A percentile compares a stretch with the other conserved stretches of the same genome.
Evolutionary conservation across 192 early-diverging fungal species (phyloP).

Genomic region (Dissophora ornata): DNA sequence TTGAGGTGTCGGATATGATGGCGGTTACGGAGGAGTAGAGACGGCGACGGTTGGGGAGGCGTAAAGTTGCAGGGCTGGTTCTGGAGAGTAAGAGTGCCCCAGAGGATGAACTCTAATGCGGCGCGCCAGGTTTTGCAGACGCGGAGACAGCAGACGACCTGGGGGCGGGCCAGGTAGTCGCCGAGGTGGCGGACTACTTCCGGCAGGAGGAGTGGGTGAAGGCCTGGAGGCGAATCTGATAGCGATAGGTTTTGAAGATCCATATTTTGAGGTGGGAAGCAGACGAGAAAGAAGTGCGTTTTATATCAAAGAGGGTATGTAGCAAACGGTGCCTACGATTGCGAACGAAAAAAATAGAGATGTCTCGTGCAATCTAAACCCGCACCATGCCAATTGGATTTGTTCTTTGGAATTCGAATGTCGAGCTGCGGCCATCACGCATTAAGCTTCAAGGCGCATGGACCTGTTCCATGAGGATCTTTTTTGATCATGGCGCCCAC

Average conservation of each 20-base stretch:
- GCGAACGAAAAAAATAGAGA: too few species aligned
- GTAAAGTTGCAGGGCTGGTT: constrained; percentile 26
- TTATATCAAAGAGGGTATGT: neutral
- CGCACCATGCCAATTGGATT: neutral
- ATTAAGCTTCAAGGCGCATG: too few species aligned
- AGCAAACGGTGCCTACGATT: neutral
- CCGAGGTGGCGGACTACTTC: neutral
- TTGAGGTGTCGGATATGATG: constrained; percentile 27
- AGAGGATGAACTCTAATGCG: constrained; percentile 8
- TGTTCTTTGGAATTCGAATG: too few species aligned
- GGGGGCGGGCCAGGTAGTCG: neutral
- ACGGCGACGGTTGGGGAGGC: constrained; percentile 21
- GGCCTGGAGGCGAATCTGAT: neutral
- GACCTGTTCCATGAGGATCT: too few species aligned
- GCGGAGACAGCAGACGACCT: neutral
- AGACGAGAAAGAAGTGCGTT: neutral
- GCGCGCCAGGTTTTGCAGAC: constrained; percentile 22
- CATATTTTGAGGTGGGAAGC: neutral
- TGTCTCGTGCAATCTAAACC: constrained; percentile 4
- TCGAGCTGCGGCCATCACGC: too few species aligned
- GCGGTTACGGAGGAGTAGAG: constrained; percentile 18
- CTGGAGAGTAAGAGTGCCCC: constrained; percentile 14
- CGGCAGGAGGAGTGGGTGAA: constrained; percentile 1
- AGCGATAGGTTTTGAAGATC: neutral
- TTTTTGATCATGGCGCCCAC: too few species aligned